Conservation (phyloP, 306 rosid species). For the Luffa acutangula region DNA sequence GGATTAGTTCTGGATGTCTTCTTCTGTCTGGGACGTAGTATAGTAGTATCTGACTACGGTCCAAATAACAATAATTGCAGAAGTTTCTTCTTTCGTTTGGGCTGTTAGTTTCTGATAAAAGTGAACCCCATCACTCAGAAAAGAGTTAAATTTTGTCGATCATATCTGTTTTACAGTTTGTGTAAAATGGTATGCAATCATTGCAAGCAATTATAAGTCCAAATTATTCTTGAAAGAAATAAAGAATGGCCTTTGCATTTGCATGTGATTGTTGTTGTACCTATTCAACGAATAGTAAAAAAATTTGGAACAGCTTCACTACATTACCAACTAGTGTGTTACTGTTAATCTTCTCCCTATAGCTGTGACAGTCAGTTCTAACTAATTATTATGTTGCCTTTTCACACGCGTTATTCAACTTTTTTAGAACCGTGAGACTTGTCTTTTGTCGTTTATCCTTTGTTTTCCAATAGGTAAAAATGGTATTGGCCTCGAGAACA, state of each 20-base stretch:
- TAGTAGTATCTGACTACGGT: not conserved
- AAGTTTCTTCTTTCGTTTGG: conserved; percentile 1
- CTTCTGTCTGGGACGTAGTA: conserved; percentile 4
- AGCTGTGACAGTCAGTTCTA: not conserved
- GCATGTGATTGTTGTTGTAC: not conserved
- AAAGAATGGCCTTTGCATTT: not conserved
- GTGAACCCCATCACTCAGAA: not conserved
- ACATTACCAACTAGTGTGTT: no score
- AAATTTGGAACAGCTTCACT: not conserved
- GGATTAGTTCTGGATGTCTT: not conserved
- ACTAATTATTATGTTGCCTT: not conserved
- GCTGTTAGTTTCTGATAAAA: not conserved
- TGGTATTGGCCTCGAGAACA: not conserved
- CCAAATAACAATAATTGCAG: conserved; percentile 6
- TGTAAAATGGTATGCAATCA: not conserved
- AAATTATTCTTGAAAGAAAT: not conserved
- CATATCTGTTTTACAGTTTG: not conserved
- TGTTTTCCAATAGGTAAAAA: not conserved
- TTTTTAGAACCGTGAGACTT: not conserved
- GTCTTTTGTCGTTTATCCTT: conserved; percentile 3
- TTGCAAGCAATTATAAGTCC: not conserved
- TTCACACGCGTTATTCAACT: not conserved
- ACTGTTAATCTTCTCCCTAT: not conserved
- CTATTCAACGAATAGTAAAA: not conserved
- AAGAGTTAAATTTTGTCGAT: not conserved